Percentiles rank a stretch among this genome's conserved stretches.
Evolutionary conservation across 192 early-diverging fungal species (phyloP).

Genomic region (Funneliformis geosporum): DNA sequence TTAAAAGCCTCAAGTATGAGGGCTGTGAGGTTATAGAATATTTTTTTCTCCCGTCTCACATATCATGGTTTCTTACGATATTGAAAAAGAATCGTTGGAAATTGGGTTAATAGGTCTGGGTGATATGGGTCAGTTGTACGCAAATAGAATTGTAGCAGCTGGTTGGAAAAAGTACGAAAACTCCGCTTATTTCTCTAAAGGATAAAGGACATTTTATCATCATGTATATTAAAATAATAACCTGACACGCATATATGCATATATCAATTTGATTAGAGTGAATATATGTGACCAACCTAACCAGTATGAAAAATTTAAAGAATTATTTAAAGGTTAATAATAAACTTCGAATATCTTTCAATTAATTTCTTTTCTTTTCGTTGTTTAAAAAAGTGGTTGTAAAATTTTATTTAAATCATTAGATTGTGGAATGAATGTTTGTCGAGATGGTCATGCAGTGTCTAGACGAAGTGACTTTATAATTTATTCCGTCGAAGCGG

Average conservation of each 20-base stretch:
- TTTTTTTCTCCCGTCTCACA: background rate
- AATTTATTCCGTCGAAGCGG: slow-evolving; percentile 94
- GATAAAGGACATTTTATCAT: background rate
- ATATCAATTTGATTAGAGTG: slow-evolving; percentile 50
- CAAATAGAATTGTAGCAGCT: slow-evolving; percentile 62
- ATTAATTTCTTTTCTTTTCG: background rate
- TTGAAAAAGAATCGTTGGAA: slow-evolving; percentile 55
- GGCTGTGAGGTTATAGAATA: background rate
- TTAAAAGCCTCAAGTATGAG: background rate
- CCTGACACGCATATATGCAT: too few relatives aligned
- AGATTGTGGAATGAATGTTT: slow-evolving; percentile 60
- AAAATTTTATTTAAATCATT: background rate
- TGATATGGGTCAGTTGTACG: slow-evolving; percentile 95
- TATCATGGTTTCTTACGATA: background rate
- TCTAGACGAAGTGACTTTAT: slow-evolving; percentile 85
- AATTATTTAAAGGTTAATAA: slow-evolving; percentile 55
- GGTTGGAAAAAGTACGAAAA: slow-evolving; percentile 74
- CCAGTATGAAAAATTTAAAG: slow-evolving; percentile 65
- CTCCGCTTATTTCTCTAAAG: background rate
- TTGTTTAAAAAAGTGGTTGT: too few relatives aligned
- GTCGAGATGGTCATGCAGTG: slow-evolving; percentile 82
- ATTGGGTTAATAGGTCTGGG: slow-evolving; percentile 95
- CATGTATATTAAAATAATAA: background rate
- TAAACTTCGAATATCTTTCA: slow-evolving; percentile 34
- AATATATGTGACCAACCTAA: slow-evolving; percentile 88